Evolutionary conservation across 306 rosid genomes (phyloP).

Genomic region (Gynostemma pentaphyllum): DNA sequence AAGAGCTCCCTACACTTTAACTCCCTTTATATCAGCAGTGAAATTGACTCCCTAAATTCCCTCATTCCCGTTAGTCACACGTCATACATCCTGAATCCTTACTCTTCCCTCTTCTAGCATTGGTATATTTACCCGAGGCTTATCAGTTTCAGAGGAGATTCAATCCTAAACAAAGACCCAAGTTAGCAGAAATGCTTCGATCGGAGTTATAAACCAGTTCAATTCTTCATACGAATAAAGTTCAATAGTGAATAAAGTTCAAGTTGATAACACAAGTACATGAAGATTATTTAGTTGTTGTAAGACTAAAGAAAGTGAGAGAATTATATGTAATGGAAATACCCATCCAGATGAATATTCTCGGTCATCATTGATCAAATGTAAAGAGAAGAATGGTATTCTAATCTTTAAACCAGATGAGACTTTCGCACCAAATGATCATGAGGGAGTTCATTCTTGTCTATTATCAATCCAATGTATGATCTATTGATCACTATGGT

Average conservation of each 20-base stretch:
- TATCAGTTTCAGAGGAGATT: neutral
- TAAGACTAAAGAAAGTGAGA: neutral
- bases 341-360: neutral
- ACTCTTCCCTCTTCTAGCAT: too few species aligned
- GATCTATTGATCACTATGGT: neutral
- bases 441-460: neutral
- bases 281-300: neutral
- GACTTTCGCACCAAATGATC: neutral
- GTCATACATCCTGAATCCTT: too few species aligned
- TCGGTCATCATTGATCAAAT: neutral
- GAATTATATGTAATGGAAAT: neutral
- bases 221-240: neutral
- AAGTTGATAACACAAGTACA: neutral
- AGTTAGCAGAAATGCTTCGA: neutral
- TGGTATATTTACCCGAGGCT: too few species aligned
- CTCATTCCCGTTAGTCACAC: too few species aligned
- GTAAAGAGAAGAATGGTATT: neutral
- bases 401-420: neutral
- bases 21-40: too few species aligned
- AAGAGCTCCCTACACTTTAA: too few species aligned
- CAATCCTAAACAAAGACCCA: neutral
- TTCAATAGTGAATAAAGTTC: neutral
- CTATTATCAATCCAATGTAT: neutral
- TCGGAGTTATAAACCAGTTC: neutral
- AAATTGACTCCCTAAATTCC: too few species aligned